A percentile compares a stretch with the other conserved stretches of the same genome.
phyloP scores from a whole-genome alignment of 179 eudicot genomes.

The Vitellaria paradoxa region DNA sequence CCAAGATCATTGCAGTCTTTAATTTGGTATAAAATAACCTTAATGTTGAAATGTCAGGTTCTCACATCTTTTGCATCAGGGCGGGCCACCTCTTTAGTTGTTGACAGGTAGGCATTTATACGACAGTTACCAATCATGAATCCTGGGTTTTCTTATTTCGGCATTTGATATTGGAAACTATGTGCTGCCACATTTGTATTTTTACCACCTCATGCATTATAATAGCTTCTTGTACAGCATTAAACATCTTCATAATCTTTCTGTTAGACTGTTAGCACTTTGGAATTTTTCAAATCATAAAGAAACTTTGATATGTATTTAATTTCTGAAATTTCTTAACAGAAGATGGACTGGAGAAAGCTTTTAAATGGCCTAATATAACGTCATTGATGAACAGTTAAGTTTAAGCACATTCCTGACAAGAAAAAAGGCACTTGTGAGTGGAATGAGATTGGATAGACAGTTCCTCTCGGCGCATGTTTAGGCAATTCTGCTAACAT shows the following conservation, averaged over 20 bases:
- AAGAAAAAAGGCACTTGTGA: neutral
- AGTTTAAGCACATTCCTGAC: neutral
- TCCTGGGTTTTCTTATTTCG: neutral
- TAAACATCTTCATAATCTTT: too few relatives aligned
- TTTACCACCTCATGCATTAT: too few relatives aligned
- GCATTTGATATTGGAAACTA: neutral
- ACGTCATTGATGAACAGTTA: neutral
- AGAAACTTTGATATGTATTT: neutral
- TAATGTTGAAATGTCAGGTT: conserved; percentile 49
- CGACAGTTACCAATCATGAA: neutral
- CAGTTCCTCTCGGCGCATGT: neutral
- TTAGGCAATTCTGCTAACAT: too few relatives aligned
- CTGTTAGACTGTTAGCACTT: neutral
- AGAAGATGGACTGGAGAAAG: neutral
- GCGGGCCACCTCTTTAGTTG: conserved; percentile 86
- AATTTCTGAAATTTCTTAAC: neutral
- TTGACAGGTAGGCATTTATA: conserved; percentile 64
- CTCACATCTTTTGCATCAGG: conserved; percentile 99
- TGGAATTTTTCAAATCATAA: neutral
- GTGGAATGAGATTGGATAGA: neutral
- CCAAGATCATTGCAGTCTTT: conserved; percentile 14
- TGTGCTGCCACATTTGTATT: neutral
- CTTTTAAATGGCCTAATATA: neutral
- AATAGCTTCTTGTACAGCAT: too few relatives aligned
- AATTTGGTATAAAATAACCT: conserved; percentile 2